Base-by-base conservation (phyloP, 2,329 filamentous ascomycete genomes). In the Hirsutella thompsonii region DNA sequence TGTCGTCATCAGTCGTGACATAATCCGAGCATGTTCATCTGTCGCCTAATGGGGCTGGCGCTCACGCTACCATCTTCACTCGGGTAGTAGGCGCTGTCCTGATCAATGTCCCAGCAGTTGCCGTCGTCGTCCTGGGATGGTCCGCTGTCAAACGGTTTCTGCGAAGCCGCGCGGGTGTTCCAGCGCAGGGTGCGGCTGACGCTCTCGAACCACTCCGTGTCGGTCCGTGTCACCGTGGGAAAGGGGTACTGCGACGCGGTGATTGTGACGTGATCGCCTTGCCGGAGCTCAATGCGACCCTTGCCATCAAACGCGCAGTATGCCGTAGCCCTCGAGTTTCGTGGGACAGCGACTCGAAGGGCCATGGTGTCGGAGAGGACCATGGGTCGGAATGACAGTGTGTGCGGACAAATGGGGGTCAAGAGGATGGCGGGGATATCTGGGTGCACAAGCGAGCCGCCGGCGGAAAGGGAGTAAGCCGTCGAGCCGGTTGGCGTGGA, bases 221-320 rank as follows among this genome's bases (percentile, higher is more conserved):
- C 81, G 47, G 83, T 86, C 48, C 87, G 83, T 43, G 93, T 86
- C 35, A 98, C 90, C 1, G 92, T 96, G 3, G 92, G 92, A 67
- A 98, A 96, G 0, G 92, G 92, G 55, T 95, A 98, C 58, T 94
- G 88, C 23, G 85, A 93, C 3, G 92, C 92, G 33, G 90, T 87
- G 53, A 98, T 92, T 45, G 90, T 95, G 58, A 98, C 92, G 53
- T 90, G 85, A 63, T 98, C 92, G 41, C 92, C 92, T 54, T 90
- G 86, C 47, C 82, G 81, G 29, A 98, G 78, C 62, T 98, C 90
- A 35, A 98, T 77, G 39, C 92, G 87, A 42, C 88, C 89, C 62
- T 96, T 98, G 60, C 92, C 92, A 57, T 98, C 92, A 58, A 98
- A 98, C 33, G 88, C 87, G 58, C 90, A 95, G 69, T 95, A 95